Base-by-base conservation (phyloP, 345 rosid genomes). In the Salix brachista region DNA sequence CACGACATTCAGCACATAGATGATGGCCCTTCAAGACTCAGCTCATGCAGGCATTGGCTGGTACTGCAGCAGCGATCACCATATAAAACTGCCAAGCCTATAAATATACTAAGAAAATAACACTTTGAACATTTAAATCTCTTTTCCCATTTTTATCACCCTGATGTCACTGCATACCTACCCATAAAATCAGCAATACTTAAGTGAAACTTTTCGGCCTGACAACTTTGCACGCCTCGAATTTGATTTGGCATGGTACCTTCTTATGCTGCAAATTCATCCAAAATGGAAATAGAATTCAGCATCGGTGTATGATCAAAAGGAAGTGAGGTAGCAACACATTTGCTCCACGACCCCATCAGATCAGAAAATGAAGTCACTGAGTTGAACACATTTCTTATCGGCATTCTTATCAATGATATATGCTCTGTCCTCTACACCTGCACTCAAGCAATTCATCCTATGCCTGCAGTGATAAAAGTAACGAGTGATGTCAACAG, bases 291-390 rank as follows among this genome's bases (percentile, higher is more conserved):
- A 25, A 62, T 1, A 8, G 26, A 48, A 32, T 52, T 28, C 61
- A 6, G 62, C 34, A 6, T 26, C 36, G 14, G 1, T 37, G 70
- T 46, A 3, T 14, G 52, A 46, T 46, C 18, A 14, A 46, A 14
- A 46, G 52, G 32, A 16, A 8, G 66, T 14, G 30, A 52, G 34
- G 54, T 9, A n/a, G 58, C 21, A n/a, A 70, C 56, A 23, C 10
- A 74, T 77, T 26, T 65, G 68, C 34, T 23, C 28, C 11, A 52
- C 2, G 37, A 68, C 41, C 26, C 67, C 6, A 58, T 84, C 79
- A 88, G 8, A 67, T 88, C 82, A 91, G 81, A 91, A 91, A 75
- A 89, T 88, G 80, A 86, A 86, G 78, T 89, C 96, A 66, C 86
- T 88, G 18, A 89, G 85, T 80, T 87, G 89, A 75, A 70, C 77